Percentiles rank a stretch among this genome's conserved stretches.
Evolutionary conservation across 345 rosid species (phyloP).

Genomic region (Erysimum cheiranthoides): DNA sequence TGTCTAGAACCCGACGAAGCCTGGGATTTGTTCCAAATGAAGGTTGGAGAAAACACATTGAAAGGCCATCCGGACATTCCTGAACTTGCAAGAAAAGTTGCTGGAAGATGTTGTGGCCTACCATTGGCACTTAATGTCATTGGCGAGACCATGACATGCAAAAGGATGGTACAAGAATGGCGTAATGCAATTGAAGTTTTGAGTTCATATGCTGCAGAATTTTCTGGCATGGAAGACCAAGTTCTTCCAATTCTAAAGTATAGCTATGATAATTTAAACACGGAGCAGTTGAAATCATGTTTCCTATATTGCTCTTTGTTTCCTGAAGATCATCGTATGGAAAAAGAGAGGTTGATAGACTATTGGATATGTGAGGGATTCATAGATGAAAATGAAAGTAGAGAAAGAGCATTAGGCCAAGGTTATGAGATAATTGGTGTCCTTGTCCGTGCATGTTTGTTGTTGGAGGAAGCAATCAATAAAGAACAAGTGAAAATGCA

Average conservation of each 20-base stretch:
- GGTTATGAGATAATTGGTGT: conserved; percentile 44
- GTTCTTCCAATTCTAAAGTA: conserved; percentile 44
- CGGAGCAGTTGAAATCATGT: conserved; percentile 33
- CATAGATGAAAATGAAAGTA: background rate
- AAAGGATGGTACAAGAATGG: conserved; percentile 44
- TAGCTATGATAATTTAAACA: conserved; percentile 41
- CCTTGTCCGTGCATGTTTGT: conserved; percentile 45
- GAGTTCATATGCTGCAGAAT: conserved; percentile 3
- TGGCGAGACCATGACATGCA: conserved; percentile 44
- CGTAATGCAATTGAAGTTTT: conserved; percentile 25
- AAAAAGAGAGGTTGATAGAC: conserved; percentile 31
- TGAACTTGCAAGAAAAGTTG: conserved; percentile 34
- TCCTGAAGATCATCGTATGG: conserved; percentile 39
- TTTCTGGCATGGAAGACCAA: conserved; percentile 31
- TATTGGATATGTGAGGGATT: conserved; percentile 47
- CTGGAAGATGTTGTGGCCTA: conserved; percentile 4
- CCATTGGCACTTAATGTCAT: conserved; percentile 12
- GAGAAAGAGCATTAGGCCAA: conserved; percentile 26
- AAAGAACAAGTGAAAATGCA: conserved; percentile 47
- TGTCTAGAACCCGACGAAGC: conserved; percentile 1
- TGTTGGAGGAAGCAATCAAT: conserved; percentile 36
- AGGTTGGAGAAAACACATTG: background rate
- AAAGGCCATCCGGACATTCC: conserved; percentile 28
- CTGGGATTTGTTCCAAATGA: conserved; percentile 34
- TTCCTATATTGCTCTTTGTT: conserved; percentile 52